Evolutionary conservation across 495 filamentous ascomycete genomes (phyloP), one percentile per base, ranked within the genome.

Genomic region (Apiosordaria backusii): DNA sequence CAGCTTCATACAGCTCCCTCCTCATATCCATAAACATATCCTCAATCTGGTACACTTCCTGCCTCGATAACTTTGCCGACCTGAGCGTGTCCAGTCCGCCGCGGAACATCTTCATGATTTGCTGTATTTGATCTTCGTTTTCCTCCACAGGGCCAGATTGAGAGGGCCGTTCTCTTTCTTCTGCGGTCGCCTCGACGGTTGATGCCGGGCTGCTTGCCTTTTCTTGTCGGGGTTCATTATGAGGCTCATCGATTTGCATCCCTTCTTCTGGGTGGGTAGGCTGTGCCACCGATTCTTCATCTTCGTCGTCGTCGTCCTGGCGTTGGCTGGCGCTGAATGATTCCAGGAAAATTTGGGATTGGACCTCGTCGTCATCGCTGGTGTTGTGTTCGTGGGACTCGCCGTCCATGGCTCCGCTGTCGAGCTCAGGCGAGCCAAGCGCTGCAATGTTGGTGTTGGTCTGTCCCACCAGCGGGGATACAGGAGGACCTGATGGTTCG

Each of bases 11-110:
- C 68, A 88, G 77, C 69, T 87, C 84, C 65, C 85, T 81, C 65
- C 85, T 87, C 70, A 88, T 84, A 71, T 90, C 86, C 78, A 89
- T 87, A 65, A 90, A 82, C 71, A 89, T 74, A 67, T 89, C 85
- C 66, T 91, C 89, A 63, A 90, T 82, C 68, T 85, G 79, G 45
- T 82, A 82, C 29, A 87, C 79, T 61, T 85, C 81, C 57, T 79
- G 71, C 10, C 82, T 76, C 22, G 82, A 81, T 63, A 90, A 69
- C 26, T 73, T 78, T 52, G 82, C 80, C 15, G 70, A 68, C 63
- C 83, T 81, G 61, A 89, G 80, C 50, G 82, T 76, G 26, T 78
- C 78, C 45, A 90, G 74, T 0, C 87, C 68, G 15, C 72, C 78
- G 27, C 76, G 80, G 4, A 90, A 76, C 21, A 83, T 80, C 50